Percentiles rank a stretch among this genome's conserved stretches.
These are phyloP conservation scores for Trichomonas vaginalis DNA, from an alignment of 208 protist genomes.

Conservation along the genomic window DNA sequence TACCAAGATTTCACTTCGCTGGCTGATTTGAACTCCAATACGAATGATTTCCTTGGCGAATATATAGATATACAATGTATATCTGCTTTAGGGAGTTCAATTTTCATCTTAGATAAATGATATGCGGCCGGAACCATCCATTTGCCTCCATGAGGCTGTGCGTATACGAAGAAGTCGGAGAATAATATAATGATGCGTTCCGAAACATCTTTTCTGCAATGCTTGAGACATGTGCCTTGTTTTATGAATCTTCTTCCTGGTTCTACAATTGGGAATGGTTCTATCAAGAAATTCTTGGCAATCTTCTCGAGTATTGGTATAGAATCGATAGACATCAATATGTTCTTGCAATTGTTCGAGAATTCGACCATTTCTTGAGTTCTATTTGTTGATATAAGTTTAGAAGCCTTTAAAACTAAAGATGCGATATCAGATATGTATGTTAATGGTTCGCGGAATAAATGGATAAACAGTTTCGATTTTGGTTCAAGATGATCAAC, in stretches of 20 bases:
- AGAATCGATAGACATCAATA: not conserved
- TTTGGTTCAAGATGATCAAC: not conserved
- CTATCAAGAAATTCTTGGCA: not conserved
- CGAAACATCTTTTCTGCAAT: not conserved
- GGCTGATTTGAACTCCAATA: not conserved
- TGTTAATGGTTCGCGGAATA: not conserved
- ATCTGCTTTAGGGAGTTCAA: not conserved
- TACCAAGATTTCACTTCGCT: not conserved
- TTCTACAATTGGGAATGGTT: not conserved
- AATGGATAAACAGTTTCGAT: not conserved
- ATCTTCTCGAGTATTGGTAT: conserved; percentile 7
- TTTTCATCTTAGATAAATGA: not conserved
- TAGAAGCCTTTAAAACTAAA: not conserved
- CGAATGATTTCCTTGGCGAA: not conserved
- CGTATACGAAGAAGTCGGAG: not conserved
- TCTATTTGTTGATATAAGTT: not conserved
- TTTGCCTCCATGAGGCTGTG: not conserved
- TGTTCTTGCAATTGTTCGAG: not conserved
- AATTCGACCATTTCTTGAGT: not conserved
- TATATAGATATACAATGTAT: not conserved
- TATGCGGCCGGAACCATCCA: not conserved
- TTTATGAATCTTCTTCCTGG: not conserved
- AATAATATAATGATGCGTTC: not conserved
- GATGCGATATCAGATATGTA: not conserved
- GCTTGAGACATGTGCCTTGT: not conserved